Evolutionary conservation across 129 eudicot species (phyloP).

Genomic region (Daucus carota): DNA sequence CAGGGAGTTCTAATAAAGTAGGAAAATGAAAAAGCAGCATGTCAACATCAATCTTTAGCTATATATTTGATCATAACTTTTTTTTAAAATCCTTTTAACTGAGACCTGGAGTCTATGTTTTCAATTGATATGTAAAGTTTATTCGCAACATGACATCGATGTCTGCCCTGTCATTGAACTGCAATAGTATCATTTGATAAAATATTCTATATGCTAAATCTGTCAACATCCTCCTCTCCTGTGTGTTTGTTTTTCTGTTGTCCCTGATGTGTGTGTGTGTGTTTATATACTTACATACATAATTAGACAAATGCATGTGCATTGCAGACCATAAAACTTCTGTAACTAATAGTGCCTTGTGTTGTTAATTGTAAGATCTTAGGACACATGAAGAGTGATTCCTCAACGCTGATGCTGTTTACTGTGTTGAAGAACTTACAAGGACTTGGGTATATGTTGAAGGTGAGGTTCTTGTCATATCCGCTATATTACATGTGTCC

Average conservation of each 20-base stretch:
- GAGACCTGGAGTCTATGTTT: not conserved
- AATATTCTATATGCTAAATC: not conserved
- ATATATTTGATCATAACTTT: not conserved
- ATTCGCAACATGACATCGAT: not conserved
- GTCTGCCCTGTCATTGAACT: not conserved
- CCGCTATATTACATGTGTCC: not conserved
- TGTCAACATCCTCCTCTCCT: not conserved
- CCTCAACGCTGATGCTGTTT: constrained; percentile 71
- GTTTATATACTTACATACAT: not conserved
- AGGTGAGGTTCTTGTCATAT: constrained; percentile 40
- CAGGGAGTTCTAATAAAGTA: not conserved
- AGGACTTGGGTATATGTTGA: constrained; percentile 54
- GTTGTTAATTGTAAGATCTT: constrained; percentile 63
- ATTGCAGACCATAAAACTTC: not conserved
- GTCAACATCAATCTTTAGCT: not conserved
- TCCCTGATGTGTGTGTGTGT: not conserved
- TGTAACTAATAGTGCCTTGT: constrained; percentile 25
- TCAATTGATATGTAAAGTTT: not conserved
- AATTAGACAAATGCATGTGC: not conserved
- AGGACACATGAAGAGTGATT: constrained; percentile 72
- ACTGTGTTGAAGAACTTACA: constrained; percentile 69
- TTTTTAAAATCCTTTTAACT: not conserved
- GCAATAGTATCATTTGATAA: not conserved
- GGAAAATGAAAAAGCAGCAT: not conserved
- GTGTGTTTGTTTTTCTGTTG: not conserved